A percentile compares a stretch with the other conserved stretches of the same genome.
These are phyloP conservation scores for Fraxinus pennsylvanica DNA, from an alignment of 257 asterid species.

Conservation along the genomic window DNA sequence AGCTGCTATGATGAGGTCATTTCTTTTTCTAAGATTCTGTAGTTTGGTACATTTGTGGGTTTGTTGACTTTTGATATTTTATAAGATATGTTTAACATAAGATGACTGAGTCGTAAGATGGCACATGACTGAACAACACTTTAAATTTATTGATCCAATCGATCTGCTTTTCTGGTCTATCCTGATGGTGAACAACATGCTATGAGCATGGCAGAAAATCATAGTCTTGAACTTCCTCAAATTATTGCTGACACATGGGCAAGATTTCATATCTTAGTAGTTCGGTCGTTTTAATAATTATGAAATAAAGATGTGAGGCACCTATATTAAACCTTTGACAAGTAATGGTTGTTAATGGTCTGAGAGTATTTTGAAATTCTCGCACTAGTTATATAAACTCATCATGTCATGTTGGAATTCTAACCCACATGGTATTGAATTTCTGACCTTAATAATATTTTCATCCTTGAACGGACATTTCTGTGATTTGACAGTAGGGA, in stretches of 20 bases:
- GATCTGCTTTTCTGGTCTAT: neutral
- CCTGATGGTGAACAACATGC: neutral
- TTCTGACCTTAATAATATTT: neutral
- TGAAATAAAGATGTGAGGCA: neutral
- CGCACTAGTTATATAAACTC: neutral
- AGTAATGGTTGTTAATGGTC: neutral
- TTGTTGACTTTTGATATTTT: neutral
- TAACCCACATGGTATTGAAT: neutral
- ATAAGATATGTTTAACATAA: neutral
- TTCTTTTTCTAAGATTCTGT: neutral
- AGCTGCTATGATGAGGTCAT: constrained; percentile 98
- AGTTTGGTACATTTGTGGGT: too few species aligned
- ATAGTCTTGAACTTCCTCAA: neutral
- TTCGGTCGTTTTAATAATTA: neutral
- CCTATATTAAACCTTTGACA: neutral
- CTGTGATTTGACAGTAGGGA: constrained; percentile 15
- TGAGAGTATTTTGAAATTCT: neutral
- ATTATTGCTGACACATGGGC: neutral
- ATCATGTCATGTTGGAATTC: neutral
- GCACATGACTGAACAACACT: neutral
- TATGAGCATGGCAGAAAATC: neutral
- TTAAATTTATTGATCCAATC: neutral
- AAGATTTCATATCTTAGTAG: neutral
- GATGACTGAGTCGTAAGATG: too few species aligned
- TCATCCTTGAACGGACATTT: neutral